Percentiles rank a stretch among this genome's conserved stretches.
Evolutionary conservation across 176 grass and related monocot genomes (phyloP).

Genomic region (Lolium multiflorum): DNA sequence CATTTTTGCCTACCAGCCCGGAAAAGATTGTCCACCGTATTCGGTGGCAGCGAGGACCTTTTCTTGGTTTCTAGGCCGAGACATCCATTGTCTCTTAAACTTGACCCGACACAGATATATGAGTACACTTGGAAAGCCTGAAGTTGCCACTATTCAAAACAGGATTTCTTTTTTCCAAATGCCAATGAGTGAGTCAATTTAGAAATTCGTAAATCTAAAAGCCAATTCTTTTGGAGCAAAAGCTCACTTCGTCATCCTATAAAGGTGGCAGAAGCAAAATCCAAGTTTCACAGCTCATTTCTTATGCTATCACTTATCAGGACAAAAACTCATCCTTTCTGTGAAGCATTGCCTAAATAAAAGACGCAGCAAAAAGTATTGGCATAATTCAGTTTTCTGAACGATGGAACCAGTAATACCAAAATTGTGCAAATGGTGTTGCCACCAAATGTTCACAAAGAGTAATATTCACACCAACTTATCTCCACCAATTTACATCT

Average conservation of each 20-base stretch:
- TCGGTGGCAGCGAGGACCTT: neutral
- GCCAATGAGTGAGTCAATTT: too few species aligned
- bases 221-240: neutral
- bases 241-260: neutral
- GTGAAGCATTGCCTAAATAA: neutral
- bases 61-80: neutral
- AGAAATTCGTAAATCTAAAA: neutral
- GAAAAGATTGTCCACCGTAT: neutral
- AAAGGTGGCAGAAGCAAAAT: neutral
- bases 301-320: neutral
- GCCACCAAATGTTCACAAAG: constrained; percentile 11
- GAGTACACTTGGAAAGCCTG: too few species aligned
- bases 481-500: constrained; percentile 1
- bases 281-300: neutral
- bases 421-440: constrained; percentile 46
- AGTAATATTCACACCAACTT: constrained; percentile 39
- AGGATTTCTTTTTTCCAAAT: too few species aligned
- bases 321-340: neutral
- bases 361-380: neutral
- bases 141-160: too few species aligned
- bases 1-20: neutral
- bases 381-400: neutral
- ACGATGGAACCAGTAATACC: neutral
- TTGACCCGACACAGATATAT: neutral
- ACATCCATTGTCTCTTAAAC: neutral